Conservation (phyloP, 371 early-diverging fungal genomes). For the Mortierella sp. region DNA sequence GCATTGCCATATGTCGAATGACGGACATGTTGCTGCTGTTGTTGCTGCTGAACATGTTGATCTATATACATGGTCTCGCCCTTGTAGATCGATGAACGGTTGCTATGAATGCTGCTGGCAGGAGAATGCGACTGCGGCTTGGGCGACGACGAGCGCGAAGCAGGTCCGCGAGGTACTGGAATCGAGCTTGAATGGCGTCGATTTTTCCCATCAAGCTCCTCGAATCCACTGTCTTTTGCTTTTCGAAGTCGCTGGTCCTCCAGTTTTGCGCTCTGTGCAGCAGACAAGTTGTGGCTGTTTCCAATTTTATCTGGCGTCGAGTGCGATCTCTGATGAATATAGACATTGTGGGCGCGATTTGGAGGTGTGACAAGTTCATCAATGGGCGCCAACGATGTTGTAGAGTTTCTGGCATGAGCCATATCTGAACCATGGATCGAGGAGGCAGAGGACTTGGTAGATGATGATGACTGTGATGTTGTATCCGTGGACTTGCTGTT, state of each 20-base stretch:
- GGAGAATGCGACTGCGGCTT: background rate
- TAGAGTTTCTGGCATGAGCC: slow-evolving; percentile 5
- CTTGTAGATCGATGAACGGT: slow-evolving; percentile 10
- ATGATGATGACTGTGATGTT: background rate
- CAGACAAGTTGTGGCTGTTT: background rate
- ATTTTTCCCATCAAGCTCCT: slow-evolving; percentile 22
- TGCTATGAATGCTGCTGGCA: slow-evolving; percentile 1
- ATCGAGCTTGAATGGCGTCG: slow-evolving; percentile 28
- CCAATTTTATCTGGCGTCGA: slow-evolving; percentile 42
- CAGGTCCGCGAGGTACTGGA: background rate
- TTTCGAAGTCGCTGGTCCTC: slow-evolving; percentile 29
- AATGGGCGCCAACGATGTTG: slow-evolving; percentile 23
- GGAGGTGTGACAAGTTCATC: slow-evolving; percentile 28
- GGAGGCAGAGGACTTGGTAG: slow-evolving; percentile 1
- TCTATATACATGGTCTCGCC: slow-evolving; percentile 23
- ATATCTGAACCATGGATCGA: slow-evolving; percentile 4
- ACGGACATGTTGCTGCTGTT: slow-evolving; percentile 7
- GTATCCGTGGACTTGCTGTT: slow-evolving; percentile 10
- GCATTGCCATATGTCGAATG: slow-evolving; percentile 3
- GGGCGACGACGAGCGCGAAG: slow-evolving; percentile 4
- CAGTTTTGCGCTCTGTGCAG: slow-evolving; percentile 2
- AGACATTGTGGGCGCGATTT: slow-evolving; percentile 13
- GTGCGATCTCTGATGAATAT: slow-evolving; percentile 36
- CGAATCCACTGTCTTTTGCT: slow-evolving; percentile 42
- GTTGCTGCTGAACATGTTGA: slow-evolving; percentile 5